Evolutionary conservation across 106 monocot species (phyloP).

Genomic region (Chionographis japonica): DNA sequence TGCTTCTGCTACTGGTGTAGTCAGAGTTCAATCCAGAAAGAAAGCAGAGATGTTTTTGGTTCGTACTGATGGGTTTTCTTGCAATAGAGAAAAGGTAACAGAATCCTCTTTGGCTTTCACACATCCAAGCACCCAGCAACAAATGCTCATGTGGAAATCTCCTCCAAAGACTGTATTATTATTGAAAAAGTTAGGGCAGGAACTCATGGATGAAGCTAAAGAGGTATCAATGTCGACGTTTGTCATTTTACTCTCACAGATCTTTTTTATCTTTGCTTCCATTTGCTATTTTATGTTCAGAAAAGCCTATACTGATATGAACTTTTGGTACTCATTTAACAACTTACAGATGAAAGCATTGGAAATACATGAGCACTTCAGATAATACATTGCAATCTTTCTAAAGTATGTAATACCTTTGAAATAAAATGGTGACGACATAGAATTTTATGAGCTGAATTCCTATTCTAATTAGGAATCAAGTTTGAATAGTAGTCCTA

Average conservation of each 20-base stretch:
- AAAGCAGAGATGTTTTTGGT: slow-evolving; percentile 99
- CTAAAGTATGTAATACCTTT: too few species aligned
- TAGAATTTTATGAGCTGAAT: not conserved
- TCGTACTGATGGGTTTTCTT: slow-evolving; percentile 94
- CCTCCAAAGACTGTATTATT: slow-evolving; percentile 90
- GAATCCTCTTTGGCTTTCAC: slow-evolving; percentile 99
- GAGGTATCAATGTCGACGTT: slow-evolving; percentile 40
- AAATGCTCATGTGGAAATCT: slow-evolving; percentile 99
- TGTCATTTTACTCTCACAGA: not conserved
- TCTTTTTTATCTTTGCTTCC: not conserved
- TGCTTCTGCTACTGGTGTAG: slow-evolving; percentile 89
- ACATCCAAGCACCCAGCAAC: slow-evolving; percentile 99
- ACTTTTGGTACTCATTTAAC: too few species aligned
- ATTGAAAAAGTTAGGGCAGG: slow-evolving; percentile 81
- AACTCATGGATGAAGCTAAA: slow-evolving; percentile 97
- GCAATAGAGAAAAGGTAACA: slow-evolving; percentile 92
- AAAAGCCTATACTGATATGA: too few species aligned
- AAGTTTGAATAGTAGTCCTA: too few species aligned
- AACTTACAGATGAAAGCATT: too few species aligned
- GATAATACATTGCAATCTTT: too few species aligned
- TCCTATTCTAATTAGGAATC: too few species aligned
- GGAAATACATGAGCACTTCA: too few species aligned
- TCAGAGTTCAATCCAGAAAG: slow-evolving; percentile 91
- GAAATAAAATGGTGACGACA: too few species aligned
- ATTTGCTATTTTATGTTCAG: too few species aligned